Evolutionary conservation across 495 filamentous ascomycete species (phyloP), one percentile per base, ranked within the genome.

Genomic region (Neohortaea acidophila): DNA sequence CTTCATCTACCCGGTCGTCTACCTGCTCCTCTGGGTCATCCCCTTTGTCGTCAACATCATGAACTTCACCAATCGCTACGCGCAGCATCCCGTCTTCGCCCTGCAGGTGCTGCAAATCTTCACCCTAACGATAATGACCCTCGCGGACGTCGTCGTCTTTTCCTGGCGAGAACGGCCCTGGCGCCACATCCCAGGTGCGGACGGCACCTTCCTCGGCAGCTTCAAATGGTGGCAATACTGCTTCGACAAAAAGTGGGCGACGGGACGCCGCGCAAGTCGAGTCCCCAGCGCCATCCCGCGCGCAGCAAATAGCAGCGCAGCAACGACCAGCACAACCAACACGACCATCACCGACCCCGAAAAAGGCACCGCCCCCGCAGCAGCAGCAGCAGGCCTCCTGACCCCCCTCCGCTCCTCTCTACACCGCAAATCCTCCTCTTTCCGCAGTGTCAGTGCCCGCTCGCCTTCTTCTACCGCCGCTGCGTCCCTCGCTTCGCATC

Each of bases 1-100:
- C 2, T 79, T 84, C 51, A 70, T 77, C 32, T 84, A 85, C 55
- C 80, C 80, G 5, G 49, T 73, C 11, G 61, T 75, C 34, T 84
- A 84, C 59, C 62, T 76, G n/a, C 47, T 73, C 19, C 69, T 79
- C 57, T 85, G 80, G 80, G 52, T 78, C 24, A 55, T 74, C n/a
- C 78, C 80, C 10, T 80, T 84, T 51, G 56, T 76, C 11, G 62
- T 60, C 18, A 72, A 83, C 53, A 61, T 68, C 36, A 48, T 74
- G 25, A 63, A 66, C 26, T 81, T 75, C 57, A 61, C 67, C 35
- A 66, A 77, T 47, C 47, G 56, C 35, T 69, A 61, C 33, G 61
- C 60, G 12, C 43, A 51, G 15, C 47, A 70, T 40, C 66, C 70
- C 9, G 66, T 69, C 3, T 69, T 67, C 31, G 62, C 59, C 39